phyloP scores from a whole-genome alignment of 208 protist species.

The Wallacemonas collosoma region DNA sequence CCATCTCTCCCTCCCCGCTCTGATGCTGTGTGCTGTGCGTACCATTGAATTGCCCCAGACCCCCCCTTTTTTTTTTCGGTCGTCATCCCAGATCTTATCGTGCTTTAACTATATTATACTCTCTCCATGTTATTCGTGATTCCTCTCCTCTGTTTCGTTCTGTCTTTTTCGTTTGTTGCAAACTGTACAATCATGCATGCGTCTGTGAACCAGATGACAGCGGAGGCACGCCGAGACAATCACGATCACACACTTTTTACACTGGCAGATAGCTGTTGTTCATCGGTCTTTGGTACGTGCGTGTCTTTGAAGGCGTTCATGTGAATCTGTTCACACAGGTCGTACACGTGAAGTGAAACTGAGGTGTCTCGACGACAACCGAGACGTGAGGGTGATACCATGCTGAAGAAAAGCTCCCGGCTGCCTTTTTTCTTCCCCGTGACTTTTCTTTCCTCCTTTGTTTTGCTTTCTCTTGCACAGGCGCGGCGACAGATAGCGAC shows the following conservation, averaged over 20 bases:
- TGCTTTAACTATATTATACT: conserved; percentile 19
- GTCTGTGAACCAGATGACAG: neutral
- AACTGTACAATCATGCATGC: neutral
- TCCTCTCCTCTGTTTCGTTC: conserved; percentile 16
- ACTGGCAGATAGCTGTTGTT: too few relatives aligned
- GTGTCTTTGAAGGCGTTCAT: neutral
- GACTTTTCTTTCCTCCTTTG: neutral
- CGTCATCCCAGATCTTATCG: neutral
- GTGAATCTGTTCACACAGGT: conserved; percentile 4
- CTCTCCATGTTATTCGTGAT: conserved; percentile 27
- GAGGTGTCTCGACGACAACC: neutral
- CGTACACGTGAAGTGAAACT: conserved; percentile 11
- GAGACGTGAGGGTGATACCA: neutral
- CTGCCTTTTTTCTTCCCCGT: too few relatives aligned
- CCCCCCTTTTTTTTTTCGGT: conserved; percentile 1
- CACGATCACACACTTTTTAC: too few relatives aligned
- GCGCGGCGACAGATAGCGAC: too few relatives aligned
- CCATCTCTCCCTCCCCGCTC: too few relatives aligned
- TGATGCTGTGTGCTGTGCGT: too few relatives aligned
- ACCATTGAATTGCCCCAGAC: too few relatives aligned
- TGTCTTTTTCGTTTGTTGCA: conserved; percentile 12
- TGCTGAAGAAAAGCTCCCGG: neutral
- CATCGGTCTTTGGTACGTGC: too few relatives aligned
- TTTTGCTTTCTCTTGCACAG: neutral
- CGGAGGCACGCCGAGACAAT: too few relatives aligned